A percentile compares a stretch with the other conserved stretches of the same genome.
Evolutionary conservation across 257 asterid genomes (phyloP).

Genomic region (Fraxinus excelsior): DNA sequence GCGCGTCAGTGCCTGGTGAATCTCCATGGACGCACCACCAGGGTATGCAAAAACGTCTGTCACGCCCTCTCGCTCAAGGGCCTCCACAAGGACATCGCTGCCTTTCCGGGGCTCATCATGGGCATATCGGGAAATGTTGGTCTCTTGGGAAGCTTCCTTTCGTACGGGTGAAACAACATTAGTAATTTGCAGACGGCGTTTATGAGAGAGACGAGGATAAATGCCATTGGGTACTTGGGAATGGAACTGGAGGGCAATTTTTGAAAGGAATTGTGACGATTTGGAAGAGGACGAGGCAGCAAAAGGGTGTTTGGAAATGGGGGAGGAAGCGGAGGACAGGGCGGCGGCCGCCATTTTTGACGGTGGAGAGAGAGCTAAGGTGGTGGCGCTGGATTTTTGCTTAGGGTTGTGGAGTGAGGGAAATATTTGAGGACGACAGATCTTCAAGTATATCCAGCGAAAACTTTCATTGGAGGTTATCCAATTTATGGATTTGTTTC

Average conservation of each 20-base stretch:
- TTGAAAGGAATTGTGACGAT: conserved; percentile 26
- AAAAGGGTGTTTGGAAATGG: conserved; percentile 12
- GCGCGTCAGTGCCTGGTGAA: conserved; percentile 83
- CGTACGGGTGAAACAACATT: conserved; percentile 32
- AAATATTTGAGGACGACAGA: not conserved
- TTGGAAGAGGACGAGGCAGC: conserved; percentile 12
- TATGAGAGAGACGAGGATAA: conserved; percentile 21
- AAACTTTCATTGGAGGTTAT: not conserved
- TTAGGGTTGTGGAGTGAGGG: conserved; percentile 17
- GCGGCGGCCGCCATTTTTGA: conserved; percentile 45
- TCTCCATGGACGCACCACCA: conserved; percentile 86
- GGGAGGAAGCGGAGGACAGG: conserved; percentile 32
- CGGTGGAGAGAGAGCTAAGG: conserved; percentile 19
- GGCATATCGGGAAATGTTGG: conserved; percentile 54
- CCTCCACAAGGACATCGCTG: conserved; percentile 75
- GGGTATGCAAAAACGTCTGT: conserved; percentile 80
- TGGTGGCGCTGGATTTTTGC: conserved; percentile 3
- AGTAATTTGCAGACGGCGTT: conserved; percentile 35
- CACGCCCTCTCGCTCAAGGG: conserved; percentile 85
- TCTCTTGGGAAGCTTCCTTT: conserved; percentile 8
- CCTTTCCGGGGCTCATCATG: conserved; percentile 77
- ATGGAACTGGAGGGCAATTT: conserved; percentile 26
- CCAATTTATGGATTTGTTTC: not conserved
- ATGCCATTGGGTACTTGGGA: conserved; percentile 21
- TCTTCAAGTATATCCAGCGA: not conserved